A percentile compares a stretch with the other conserved stretches of the same genome.
phyloP scores from a whole-genome alignment of 1,284 basidiomycete species.

The Tilletia caries region DNA sequence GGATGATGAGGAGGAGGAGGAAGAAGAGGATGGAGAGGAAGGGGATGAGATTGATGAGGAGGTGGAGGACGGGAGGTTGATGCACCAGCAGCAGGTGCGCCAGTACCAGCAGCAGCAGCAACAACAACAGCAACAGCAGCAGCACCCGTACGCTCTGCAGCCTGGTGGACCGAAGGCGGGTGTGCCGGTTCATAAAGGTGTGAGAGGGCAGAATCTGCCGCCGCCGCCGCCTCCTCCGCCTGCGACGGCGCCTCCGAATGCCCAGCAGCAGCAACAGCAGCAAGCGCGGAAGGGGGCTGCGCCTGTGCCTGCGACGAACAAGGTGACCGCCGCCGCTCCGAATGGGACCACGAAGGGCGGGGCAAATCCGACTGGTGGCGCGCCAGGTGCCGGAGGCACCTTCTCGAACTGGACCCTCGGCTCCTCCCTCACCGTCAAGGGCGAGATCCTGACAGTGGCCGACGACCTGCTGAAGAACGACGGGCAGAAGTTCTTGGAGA shows the following conservation, averaged over 20 bases:
- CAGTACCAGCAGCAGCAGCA: constrained; percentile 9
- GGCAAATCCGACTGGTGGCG: not conserved
- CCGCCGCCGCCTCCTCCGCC: constrained; percentile 2
- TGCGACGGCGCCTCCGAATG: not conserved
- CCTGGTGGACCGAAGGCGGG: not conserved
- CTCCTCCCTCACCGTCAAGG: constrained; percentile 75
- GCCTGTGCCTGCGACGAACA: not conserved
- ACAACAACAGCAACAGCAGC: not conserved
- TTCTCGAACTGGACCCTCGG: constrained; percentile 66
- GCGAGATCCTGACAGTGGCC: constrained; percentile 93
- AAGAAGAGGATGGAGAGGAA: constrained; percentile 44
- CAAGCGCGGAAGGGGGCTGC: not conserved
- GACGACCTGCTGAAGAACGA: constrained; percentile 98
- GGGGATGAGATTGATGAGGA: constrained; percentile 47
- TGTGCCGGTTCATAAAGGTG: not conserved
- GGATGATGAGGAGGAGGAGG: constrained; percentile 59
- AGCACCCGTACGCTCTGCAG: not conserved
- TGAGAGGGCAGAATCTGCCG: not conserved
- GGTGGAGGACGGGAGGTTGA: constrained; percentile 32
- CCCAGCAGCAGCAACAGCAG: not conserved
- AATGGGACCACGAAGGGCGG: not conserved
- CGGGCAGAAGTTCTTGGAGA: constrained; percentile 96
- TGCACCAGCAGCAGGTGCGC: not conserved
- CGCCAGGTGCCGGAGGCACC: constrained; percentile 60
- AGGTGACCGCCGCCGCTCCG: not conserved